These are phyloP conservation scores for Lachancea mirantina DNA, from an alignment of 805 yeast genomes.

Conservation along the genomic window DNA sequence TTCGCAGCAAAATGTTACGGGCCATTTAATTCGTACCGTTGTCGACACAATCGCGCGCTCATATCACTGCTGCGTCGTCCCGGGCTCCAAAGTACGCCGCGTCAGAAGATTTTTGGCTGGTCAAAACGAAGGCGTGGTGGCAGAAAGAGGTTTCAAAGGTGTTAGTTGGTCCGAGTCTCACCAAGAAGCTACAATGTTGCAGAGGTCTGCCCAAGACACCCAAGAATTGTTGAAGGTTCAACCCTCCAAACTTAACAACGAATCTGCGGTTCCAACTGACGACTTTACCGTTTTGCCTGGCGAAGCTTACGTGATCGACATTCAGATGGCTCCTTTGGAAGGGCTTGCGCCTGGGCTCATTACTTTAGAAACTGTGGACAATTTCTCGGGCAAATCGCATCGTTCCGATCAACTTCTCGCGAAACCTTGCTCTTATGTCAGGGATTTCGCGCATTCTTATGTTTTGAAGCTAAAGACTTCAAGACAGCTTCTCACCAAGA, in stretches of 20 bases:
- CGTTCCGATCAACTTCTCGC: slow-evolving; percentile 44
- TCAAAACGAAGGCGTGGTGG: slow-evolving; percentile 86
- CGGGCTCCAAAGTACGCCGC: slow-evolving; percentile 89
- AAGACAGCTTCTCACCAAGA: slow-evolving; percentile 58
- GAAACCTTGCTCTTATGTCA: slow-evolving; percentile 64
- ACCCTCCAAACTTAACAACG: slow-evolving; percentile 31
- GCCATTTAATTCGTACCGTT: slow-evolving; percentile 58
- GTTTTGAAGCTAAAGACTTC: slow-evolving; percentile 69
- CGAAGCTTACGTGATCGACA: slow-evolving; percentile 80
- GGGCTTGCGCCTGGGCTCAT: slow-evolving; percentile 54
- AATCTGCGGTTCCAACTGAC: slow-evolving; percentile 66
- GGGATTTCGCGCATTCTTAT: slow-evolving; percentile 82
- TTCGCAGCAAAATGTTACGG: slow-evolving; percentile 45
- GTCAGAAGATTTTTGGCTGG: slow-evolving; percentile 92
- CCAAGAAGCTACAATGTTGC: slow-evolving; percentile 46
- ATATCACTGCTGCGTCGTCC: slow-evolving; percentile 79
- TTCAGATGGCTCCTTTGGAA: slow-evolving; percentile 64
- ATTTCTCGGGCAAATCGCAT: slow-evolving; percentile 55
- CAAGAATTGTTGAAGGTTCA: slow-evolving; percentile 38
- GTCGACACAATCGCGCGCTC: slow-evolving; percentile 85
- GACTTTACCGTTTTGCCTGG: slow-evolving; percentile 70
- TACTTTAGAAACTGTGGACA: slow-evolving; percentile 60
- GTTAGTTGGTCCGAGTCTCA: slow-evolving; percentile 81
- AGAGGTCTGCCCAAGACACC: slow-evolving; percentile 13
- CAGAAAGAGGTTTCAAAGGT: slow-evolving; percentile 89